A percentile compares a stretch with the other conserved stretches of the same genome.
Evolutionary conservation across 2,329 filamentous ascomycete genomes (phyloP).

Genomic region (Penicillium sp.): DNA sequence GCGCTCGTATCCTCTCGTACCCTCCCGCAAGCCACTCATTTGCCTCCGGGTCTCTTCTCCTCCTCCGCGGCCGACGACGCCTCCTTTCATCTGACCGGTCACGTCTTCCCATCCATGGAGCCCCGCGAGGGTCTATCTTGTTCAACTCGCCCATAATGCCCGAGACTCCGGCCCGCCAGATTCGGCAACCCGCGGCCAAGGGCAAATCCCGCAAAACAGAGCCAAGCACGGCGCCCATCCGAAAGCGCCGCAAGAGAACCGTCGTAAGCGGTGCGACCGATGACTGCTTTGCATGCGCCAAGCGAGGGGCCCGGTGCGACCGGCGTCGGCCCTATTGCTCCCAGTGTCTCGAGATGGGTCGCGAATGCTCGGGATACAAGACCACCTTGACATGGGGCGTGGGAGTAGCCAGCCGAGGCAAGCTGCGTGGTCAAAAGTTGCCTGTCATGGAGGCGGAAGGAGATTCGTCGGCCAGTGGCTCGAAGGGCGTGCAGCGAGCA

Average conservation of each 20-base stretch:
- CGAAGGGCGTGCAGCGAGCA: constrained; percentile 17
- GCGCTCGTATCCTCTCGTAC: constrained; percentile 15
- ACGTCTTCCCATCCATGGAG: constrained; percentile 19
- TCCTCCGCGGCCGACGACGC: constrained; percentile 4
- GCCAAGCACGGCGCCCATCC: constrained; percentile 37
- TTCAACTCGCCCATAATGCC: constrained; percentile 21
- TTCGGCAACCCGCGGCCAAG: constrained; percentile 30
- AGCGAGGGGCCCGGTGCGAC: constrained; percentile 83
- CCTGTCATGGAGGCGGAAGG: constrained; percentile 54
- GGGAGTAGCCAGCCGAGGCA: constrained; percentile 91
- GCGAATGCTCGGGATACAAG: constrained; percentile 94
- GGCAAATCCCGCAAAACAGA: constrained; percentile 33
- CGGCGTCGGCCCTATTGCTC: constrained; percentile 91
- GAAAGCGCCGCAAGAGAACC: constrained; percentile 81
- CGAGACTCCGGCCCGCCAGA: constrained; percentile 18
- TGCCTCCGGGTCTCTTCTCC: not conserved
- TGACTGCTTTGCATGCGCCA: constrained; percentile 93
- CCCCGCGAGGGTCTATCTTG: constrained; percentile 15
- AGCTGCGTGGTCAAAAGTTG: constrained; percentile 84
- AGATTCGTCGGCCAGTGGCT: constrained; percentile 5
- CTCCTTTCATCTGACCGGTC: not conserved
- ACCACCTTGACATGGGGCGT: constrained; percentile 96
- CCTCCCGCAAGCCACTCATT: constrained; percentile 4
- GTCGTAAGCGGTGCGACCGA: constrained; percentile 86
- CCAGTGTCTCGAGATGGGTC: constrained; percentile 86